Conservation (phyloP, 2,329 filamentous ascomycete genomes). For the Pyrenophora seminiperda region DNA sequence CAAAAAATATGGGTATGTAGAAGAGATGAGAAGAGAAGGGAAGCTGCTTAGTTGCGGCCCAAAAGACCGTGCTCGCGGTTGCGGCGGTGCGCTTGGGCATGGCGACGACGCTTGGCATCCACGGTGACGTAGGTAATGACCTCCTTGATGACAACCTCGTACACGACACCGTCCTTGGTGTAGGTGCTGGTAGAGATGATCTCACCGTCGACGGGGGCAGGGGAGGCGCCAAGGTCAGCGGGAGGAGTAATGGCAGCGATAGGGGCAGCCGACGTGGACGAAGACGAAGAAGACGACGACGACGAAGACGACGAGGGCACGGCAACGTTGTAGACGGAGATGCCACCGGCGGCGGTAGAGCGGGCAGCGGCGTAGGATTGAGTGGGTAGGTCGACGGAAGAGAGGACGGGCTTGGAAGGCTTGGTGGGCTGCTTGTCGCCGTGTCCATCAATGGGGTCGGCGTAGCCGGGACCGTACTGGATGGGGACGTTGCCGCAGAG, state of each 20-base stretch:
- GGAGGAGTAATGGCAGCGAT: conserved; percentile 25
- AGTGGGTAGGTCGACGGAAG: conserved; percentile 36
- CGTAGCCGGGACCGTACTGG: conserved; percentile 53
- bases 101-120: conserved; percentile 27
- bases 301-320: too few species aligned
- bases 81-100: conserved; percentile 33
- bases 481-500: conserved; percentile 71
- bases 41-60: conserved; percentile 5
- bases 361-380: conserved; percentile 43
- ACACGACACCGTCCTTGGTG: conserved; percentile 51
- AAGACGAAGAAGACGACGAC: conserved; percentile 12
- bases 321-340: conserved; percentile 40
- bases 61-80: conserved; percentile 32
- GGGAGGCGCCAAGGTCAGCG: conserved; percentile 19
- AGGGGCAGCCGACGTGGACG: conserved; percentile 9
- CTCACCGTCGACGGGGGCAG: conserved; percentile 13
- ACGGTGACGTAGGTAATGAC: conserved; percentile 51
- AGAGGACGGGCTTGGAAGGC: conserved; percentile 26
- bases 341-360: conserved; percentile 38
- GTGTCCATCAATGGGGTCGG: conserved; percentile 35
- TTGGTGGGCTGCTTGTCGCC: conserved; percentile 28
- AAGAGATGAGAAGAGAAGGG: too few species aligned
- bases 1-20: too few species aligned
- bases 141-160: conserved; percentile 54
- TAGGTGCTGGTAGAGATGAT: conserved; percentile 50